Evolutionary conservation across 2,329 filamentous ascomycete genomes (phyloP).

Genomic region (Neocucurbitaria cava): DNA sequence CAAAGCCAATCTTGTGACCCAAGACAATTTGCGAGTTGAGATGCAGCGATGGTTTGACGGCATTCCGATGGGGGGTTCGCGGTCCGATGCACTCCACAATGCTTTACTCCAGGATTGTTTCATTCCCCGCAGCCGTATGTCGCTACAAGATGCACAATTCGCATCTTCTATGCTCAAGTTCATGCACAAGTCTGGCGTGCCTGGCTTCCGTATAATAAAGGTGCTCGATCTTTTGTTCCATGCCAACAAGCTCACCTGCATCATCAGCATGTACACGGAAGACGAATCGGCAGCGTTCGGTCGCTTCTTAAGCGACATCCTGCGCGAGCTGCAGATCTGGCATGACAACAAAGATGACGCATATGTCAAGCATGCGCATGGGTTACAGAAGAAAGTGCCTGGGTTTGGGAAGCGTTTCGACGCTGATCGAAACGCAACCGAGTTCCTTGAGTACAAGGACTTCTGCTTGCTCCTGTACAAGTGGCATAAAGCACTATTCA

Average conservation of each 20-base stretch:
- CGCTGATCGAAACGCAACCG: slow-evolving; percentile 71
- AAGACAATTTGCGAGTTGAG: slow-evolving; percentile 72
- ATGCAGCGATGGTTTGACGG: slow-evolving; percentile 80
- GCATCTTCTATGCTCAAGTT: slow-evolving; percentile 86
- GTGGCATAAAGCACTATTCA: slow-evolving; percentile 86
- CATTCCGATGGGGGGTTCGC: slow-evolving; percentile 63
- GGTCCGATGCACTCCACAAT: slow-evolving; percentile 70
- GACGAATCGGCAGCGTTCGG: slow-evolving; percentile 94
- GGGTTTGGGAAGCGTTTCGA: slow-evolving; percentile 82
- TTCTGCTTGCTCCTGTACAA: slow-evolving; percentile 86
- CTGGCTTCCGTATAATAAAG: slow-evolving; percentile 85
- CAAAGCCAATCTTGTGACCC: slow-evolving; percentile 56
- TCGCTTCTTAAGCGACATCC: slow-evolving; percentile 81
- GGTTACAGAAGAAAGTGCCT: slow-evolving; percentile 68
- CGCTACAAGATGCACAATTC: slow-evolving; percentile 86
- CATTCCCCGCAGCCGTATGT: slow-evolving; percentile 84
- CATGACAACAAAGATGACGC: slow-evolving; percentile 72
- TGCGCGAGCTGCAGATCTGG: slow-evolving; percentile 84
- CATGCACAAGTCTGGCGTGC: slow-evolving; percentile 82
- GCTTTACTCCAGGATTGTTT: slow-evolving; percentile 88
- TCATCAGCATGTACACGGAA: slow-evolving; percentile 89
- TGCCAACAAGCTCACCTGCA: slow-evolving; percentile 77
- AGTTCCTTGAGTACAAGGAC: slow-evolving; percentile 80
- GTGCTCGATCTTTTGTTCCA: slow-evolving; percentile 85
- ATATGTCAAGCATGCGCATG: slow-evolving; percentile 85